Percentiles rank a stretch among this genome's conserved stretches.
These are phyloP conservation scores for Triticum timopheevii DNA, from an alignment of 176 grass and related monocot species.

Conservation along the genomic window DNA sequence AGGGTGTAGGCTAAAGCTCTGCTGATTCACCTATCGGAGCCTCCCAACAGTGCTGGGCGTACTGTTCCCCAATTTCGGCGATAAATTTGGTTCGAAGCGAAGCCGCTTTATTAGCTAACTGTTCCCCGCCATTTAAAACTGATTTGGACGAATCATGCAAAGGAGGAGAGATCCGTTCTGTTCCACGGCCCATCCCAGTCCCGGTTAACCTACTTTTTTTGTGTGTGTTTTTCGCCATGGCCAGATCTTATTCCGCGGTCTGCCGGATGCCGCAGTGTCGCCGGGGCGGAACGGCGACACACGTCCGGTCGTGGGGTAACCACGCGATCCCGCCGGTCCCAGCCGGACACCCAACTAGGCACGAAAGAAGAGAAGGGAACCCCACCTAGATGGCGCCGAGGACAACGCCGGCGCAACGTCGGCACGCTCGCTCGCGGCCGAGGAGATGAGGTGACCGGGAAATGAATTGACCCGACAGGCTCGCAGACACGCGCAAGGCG, in stretches of 20 bases:
- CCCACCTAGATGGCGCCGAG: neutral
- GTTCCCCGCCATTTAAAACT: neutral
- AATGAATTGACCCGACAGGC: no score
- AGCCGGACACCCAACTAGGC: neutral
- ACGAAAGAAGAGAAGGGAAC: neutral
- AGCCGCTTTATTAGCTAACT: constrained; percentile 7
- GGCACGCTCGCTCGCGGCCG: neutral
- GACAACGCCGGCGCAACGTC: neutral
- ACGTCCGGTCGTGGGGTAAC: neutral
- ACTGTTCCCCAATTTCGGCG: neutral
- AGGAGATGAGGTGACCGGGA: no score
- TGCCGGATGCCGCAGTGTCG: constrained; percentile 19
- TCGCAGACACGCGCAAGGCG: neutral
- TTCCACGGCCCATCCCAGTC: constrained; percentile 10
- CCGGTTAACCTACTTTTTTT: neutral
- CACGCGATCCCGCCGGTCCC: neutral
- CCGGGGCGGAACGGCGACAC: constrained; percentile 29
- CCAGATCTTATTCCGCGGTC: neutral
- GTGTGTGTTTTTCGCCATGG: no score
- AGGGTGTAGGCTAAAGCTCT: neutral
- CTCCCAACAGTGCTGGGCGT: neutral
- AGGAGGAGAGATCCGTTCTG: neutral
- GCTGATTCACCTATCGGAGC: neutral
- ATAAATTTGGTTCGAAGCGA: constrained; percentile 54
- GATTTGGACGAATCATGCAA: constrained; percentile 32